phyloP scores from a whole-genome alignment of 495 filamentous ascomycete species.

The Neurospora pannonica region DNA sequence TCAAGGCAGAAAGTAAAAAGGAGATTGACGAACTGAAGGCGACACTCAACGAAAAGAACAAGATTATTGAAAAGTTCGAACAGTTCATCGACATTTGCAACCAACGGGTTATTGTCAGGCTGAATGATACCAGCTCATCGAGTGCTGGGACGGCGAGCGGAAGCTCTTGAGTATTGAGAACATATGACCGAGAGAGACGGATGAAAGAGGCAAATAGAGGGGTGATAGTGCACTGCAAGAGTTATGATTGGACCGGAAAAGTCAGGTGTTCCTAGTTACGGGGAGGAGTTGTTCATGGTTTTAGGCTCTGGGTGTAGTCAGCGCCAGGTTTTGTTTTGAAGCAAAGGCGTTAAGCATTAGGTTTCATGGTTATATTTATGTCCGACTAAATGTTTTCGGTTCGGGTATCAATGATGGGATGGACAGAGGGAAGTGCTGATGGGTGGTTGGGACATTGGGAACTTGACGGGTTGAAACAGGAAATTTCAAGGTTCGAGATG shows the following conservation, averaged over 20 bases:
- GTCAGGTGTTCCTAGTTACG: too few relatives aligned
- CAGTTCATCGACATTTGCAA: conserved; percentile 54
- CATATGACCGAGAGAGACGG: not conserved
- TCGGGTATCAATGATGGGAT: not conserved
- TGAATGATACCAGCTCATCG: conserved; percentile 19
- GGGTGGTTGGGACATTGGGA: not conserved
- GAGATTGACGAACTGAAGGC: conserved; percentile 41
- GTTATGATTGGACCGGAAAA: not conserved
- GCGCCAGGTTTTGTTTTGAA: not conserved
- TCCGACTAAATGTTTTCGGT: not conserved
- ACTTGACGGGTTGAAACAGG: not conserved
- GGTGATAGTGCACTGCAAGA: not conserved
- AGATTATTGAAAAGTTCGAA: conserved; percentile 46
- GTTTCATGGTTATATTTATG: not conserved
- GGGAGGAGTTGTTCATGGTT: not conserved
- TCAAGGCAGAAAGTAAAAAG: conserved; percentile 35
- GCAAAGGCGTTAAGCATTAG: not conserved
- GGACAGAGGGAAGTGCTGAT: not conserved
- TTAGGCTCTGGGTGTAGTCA: not conserved
- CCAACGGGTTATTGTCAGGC: conserved; percentile 44
- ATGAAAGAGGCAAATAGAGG: not conserved
- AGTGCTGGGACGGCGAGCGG: conserved; percentile 5
- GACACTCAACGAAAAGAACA: conserved; percentile 41
- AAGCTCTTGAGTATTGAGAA: not conserved
- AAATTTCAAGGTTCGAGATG: not conserved